phyloP scores from a whole-genome alignment of 768 basidiomycete species.

The Leccinum variicolor region DNA sequence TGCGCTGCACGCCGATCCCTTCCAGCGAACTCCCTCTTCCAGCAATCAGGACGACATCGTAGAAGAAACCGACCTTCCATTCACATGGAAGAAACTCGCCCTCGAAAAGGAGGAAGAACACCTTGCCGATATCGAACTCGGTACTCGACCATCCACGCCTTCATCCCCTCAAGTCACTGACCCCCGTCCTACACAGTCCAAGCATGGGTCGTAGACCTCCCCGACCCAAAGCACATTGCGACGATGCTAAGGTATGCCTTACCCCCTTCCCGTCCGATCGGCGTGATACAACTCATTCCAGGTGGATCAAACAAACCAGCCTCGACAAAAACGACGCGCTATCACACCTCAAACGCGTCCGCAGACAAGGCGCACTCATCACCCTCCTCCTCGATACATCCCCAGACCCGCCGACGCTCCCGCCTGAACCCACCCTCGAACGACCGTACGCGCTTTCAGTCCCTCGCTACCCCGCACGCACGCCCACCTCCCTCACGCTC shows the following conservation, averaged over 20 bases:
- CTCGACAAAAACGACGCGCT: slow-evolving; percentile 56
- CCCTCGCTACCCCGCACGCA: slow-evolving; percentile 66
- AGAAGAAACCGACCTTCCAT: slow-evolving; percentile 61
- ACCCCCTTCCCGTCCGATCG: neutral
- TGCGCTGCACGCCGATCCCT: slow-evolving; percentile 1
- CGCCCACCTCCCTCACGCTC: slow-evolving; percentile 55
- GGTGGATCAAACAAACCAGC: slow-evolving; percentile 66
- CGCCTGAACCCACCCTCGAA: slow-evolving; percentile 43
- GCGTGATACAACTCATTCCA: slow-evolving; percentile 22
- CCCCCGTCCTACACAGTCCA: slow-evolving; percentile 40
- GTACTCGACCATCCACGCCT: slow-evolving; percentile 6
- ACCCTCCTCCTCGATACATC: slow-evolving; percentile 55
- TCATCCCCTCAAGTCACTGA: neutral
- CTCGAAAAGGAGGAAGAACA: slow-evolving; percentile 63
- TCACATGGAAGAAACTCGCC: slow-evolving; percentile 54
- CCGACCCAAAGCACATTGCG: slow-evolving; percentile 55
- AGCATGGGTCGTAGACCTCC: slow-evolving; percentile 78
- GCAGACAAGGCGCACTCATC: slow-evolving; percentile 45
- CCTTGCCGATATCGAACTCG: slow-evolving; percentile 44
- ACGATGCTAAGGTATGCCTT: slow-evolving; percentile 56
- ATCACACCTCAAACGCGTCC: slow-evolving; percentile 74
- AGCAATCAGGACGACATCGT: slow-evolving; percentile 48
- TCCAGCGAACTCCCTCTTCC: neutral
- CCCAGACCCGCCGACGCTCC: slow-evolving; percentile 45
- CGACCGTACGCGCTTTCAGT: slow-evolving; percentile 58